Evolutionary conservation across 2,329 filamentous ascomycete genomes (phyloP).

Genomic region (Incumbomyces delicatus): DNA sequence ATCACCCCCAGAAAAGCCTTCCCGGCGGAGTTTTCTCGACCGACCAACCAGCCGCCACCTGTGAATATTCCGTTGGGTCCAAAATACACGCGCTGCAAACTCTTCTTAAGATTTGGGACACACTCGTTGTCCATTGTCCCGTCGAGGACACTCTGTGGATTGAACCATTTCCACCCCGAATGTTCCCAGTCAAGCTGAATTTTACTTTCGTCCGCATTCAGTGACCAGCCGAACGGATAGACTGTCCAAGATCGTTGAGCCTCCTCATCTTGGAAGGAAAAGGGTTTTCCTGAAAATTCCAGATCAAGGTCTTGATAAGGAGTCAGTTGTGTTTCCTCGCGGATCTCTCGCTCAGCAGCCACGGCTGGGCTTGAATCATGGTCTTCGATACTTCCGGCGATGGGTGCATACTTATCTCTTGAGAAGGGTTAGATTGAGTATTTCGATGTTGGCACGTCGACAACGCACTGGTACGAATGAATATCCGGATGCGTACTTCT

Average conservation of each 20-base stretch:
- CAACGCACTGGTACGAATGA: constrained; percentile 48
- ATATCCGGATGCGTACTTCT: constrained; percentile 47
- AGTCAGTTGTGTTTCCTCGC: constrained; percentile 52
- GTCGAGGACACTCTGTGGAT: constrained; percentile 37
- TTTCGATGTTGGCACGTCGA: not conserved
- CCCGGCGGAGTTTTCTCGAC: constrained; percentile 30
- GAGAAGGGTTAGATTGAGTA: not conserved
- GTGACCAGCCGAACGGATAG: constrained; percentile 48
- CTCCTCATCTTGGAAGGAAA: constrained; percentile 44
- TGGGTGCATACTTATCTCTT: constrained; percentile 50
- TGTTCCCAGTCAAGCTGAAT: constrained; percentile 54
- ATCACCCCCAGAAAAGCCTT: constrained; percentile 39
- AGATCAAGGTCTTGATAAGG: constrained; percentile 36
- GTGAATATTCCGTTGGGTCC: constrained; percentile 34
- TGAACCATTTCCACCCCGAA: constrained; percentile 48
- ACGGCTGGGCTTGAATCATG: constrained; percentile 43
- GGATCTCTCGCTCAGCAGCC: constrained; percentile 53
- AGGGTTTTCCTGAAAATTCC: constrained; percentile 50
- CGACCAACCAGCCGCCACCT: not conserved
- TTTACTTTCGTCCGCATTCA: constrained; percentile 10
- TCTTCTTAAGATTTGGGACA: constrained; percentile 50
- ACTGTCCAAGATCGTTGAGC: constrained; percentile 52
- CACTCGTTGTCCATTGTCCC: constrained; percentile 35
- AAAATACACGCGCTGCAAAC: constrained; percentile 50
- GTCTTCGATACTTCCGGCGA: constrained; percentile 52